Evolutionary conservation across 202 grass and related monocot genomes (phyloP).

Genomic region (Zizania palustris): DNA sequence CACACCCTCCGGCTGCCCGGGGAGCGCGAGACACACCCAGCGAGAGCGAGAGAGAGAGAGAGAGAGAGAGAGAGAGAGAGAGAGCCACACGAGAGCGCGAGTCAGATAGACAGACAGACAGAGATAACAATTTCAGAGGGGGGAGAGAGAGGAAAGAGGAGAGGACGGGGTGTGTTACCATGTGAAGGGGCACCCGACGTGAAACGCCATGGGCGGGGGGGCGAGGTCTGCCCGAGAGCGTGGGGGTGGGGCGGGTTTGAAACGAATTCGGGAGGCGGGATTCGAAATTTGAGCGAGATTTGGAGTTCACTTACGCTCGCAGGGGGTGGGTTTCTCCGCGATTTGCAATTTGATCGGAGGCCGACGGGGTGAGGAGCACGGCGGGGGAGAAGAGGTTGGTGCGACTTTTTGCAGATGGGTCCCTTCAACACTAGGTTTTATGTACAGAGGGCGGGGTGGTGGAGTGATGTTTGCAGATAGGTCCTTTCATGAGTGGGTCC

Average conservation of each 20-base stretch:
- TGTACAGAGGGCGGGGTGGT: no score
- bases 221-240: not conserved
- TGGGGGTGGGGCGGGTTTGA: slow-evolving; percentile 27
- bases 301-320: not conserved
- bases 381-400: not conserved
- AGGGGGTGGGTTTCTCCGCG: not conserved
- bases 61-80: not conserved
- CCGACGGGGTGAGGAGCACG: slow-evolving; percentile 33
- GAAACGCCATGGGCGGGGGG: slow-evolving; percentile 83
- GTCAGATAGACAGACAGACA: not conserved
- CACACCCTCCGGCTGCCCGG: slow-evolving; percentile 79
- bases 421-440: not conserved
- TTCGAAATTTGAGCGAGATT: slow-evolving; percentile 39
- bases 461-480: no score
- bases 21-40: slow-evolving; percentile 1
- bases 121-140: not conserved
- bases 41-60: not conserved
- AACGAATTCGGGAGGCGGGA: slow-evolving; percentile 29
- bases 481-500: no score
- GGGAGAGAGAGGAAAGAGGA: slow-evolving; percentile 8
- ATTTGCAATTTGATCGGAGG: slow-evolving; percentile 14
- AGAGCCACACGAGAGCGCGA: not conserved
- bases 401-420: not conserved
- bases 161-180: slow-evolving; percentile 46
- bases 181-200: slow-evolving; percentile 99